Conservation (phyloP, 306 rosid species). For the Mucuna pruriens region DNA sequence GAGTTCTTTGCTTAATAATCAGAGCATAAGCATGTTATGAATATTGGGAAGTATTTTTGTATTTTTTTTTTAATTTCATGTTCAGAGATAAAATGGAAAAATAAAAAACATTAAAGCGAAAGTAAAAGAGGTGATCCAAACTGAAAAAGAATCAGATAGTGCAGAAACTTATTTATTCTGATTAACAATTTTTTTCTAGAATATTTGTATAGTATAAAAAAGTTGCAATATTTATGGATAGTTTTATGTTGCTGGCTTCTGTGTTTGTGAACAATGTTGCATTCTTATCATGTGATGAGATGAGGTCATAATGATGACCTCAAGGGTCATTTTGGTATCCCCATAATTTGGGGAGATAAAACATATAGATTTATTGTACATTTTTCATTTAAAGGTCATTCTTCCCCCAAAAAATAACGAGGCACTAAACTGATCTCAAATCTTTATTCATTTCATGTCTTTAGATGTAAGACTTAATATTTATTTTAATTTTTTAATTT, state of each 20-base stretch:
- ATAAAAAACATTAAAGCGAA: not conserved
- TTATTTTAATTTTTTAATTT: constrained; percentile 26
- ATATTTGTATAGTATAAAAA: not conserved
- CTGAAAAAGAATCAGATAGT: not conserved
- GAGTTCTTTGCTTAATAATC: not conserved
- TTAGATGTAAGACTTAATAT: not conserved
- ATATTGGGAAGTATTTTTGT: not conserved
- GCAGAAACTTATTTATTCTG: not conserved
- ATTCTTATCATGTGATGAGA: constrained; percentile 2
- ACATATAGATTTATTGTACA: too few species aligned
- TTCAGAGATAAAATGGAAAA: not conserved
- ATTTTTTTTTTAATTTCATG: not conserved
- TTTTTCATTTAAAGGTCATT: not conserved
- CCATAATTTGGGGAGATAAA: not conserved
- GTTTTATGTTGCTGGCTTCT: not conserved
- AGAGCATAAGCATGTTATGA: not conserved
- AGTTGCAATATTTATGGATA: not conserved
- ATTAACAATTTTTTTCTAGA: not conserved
- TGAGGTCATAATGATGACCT: not conserved
- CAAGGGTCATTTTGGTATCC: not conserved
- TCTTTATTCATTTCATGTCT: constrained; percentile 19
- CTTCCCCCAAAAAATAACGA: not conserved
- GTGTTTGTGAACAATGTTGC: not conserved
- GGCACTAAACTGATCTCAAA: not conserved
- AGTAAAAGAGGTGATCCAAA: not conserved